A percentile compares a stretch with the other conserved stretches of the same genome.
Evolutionary conservation across 2,329 filamentous ascomycete genomes (phyloP).

Genomic region (Xylaria arbuscula): DNA sequence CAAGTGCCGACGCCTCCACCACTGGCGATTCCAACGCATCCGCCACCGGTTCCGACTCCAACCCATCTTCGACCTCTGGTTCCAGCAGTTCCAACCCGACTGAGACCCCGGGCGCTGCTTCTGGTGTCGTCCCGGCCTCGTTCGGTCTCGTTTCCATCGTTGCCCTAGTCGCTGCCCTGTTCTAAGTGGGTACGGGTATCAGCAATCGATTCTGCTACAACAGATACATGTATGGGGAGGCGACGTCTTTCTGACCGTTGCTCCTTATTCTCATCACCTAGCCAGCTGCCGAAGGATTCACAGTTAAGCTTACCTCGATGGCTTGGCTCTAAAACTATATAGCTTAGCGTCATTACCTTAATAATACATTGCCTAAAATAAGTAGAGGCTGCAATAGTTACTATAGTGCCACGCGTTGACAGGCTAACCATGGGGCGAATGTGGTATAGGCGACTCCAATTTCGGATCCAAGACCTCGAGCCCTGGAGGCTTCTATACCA

Average conservation of each 20-base stretch:
- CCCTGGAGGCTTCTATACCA: not conserved
- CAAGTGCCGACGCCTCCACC: not conserved
- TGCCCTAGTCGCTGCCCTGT: not conserved
- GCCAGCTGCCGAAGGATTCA: not conserved
- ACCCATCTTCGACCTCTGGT: not conserved
- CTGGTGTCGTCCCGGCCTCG: not conserved
- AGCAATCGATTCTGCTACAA: not conserved
- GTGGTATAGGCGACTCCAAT: not conserved
- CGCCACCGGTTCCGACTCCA: not conserved
- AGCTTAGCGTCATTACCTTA: not conserved
- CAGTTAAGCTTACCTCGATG: not conserved
- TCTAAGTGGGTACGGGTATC: not conserved
- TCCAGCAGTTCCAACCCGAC: not conserved
- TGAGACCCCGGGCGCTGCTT: not conserved
- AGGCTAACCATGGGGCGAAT: not conserved
- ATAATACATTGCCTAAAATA: not conserved
- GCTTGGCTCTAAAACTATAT: not conserved
- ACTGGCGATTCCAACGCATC: not conserved
- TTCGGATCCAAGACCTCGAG: not conserved
- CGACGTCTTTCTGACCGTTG: not conserved
- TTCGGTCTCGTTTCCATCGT: not conserved
- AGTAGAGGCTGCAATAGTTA: not conserved
- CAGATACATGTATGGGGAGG: no score
- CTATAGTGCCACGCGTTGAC: not conserved
- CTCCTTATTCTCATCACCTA: not conserved